Percentiles rank a stretch among this genome's conserved stretches.
phyloP scores from a whole-genome alignment of 306 rosid species.

The Rubus parviflorus region DNA sequence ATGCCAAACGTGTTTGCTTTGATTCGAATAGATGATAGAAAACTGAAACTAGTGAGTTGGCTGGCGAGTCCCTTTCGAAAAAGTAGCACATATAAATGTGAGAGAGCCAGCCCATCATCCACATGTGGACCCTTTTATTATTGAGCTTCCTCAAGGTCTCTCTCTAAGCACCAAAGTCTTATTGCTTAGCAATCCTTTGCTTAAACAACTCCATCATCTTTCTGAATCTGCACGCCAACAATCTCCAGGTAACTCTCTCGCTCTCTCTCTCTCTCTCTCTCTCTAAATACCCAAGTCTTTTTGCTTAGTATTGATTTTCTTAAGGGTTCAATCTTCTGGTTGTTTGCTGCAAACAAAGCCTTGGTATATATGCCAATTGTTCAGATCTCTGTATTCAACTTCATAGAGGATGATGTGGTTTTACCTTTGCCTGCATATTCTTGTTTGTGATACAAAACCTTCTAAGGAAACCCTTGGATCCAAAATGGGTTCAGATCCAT shows the following conservation, averaged over 20 bases:
- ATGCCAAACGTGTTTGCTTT: constrained; percentile 62
- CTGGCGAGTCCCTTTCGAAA: constrained; percentile 54
- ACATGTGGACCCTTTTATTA: constrained; percentile 27
- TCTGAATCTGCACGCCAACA: constrained; percentile 10
- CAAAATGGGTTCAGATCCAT: constrained; percentile 4
- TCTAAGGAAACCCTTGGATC: not conserved
- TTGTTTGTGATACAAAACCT: not conserved
- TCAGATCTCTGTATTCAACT: constrained; percentile 5
- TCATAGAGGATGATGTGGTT: not conserved
- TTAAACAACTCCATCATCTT: constrained; percentile 1
- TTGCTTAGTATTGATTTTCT: not conserved
- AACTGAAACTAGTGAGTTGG: constrained; percentile 67
- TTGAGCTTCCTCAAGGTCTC: constrained; percentile 21
- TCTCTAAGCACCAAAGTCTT: not conserved
- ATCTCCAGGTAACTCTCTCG: constrained; percentile 39
- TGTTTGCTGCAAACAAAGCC: not conserved
- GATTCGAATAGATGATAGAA: constrained; percentile 52
- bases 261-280: not conserved
- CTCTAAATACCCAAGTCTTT: not conserved
- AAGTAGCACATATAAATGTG: constrained; percentile 13
- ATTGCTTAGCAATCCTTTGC: not conserved
- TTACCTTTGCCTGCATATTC: not conserved
- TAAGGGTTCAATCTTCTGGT: not conserved
- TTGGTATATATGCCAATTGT: not conserved
- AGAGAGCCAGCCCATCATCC: constrained; percentile 48